Percentiles rank a stretch among this genome's conserved stretches.
These are phyloP conservation scores for Penicillium sp. DNA, from an alignment of 2,329 filamentous ascomycete species.

Conservation along the genomic window DNA sequence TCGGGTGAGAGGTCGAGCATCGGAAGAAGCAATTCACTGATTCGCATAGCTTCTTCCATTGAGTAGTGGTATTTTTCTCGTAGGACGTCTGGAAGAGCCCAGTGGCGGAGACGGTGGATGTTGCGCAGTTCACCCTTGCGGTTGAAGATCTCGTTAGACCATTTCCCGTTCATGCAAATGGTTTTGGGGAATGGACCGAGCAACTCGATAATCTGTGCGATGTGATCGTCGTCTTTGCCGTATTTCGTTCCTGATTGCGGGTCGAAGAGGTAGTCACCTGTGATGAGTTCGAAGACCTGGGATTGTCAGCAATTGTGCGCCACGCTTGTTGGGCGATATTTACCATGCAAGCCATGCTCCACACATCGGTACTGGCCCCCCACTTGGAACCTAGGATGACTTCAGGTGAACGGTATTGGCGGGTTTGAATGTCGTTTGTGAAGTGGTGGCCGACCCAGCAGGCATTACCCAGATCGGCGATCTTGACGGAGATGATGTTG, in stretches of 20 bases:
- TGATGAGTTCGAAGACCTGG: constrained; percentile 95
- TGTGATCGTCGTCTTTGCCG: constrained; percentile 98
- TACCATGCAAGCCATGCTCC: constrained; percentile 99
- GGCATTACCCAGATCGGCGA: constrained; percentile 95
- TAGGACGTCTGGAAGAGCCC: constrained; percentile 90
- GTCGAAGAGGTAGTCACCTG: constrained; percentile 97
- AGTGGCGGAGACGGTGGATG: constrained; percentile 93
- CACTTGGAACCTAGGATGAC: constrained; percentile 96
- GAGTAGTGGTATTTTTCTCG: constrained; percentile 96
- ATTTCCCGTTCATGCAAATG: constrained; percentile 88
- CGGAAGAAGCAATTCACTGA: constrained; percentile 80
- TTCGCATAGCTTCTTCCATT: constrained; percentile 74
- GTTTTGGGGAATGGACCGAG: constrained; percentile 92
- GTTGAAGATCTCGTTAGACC: constrained; percentile 99
- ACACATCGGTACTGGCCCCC: constrained; percentile 98
- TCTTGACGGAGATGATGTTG: constrained; percentile 96
- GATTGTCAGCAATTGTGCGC: constrained; percentile 4
- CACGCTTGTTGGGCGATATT: constrained; percentile 30
- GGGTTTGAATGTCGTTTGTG: constrained; percentile 97
- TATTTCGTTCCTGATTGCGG: constrained; percentile 98
- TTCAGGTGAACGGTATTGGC: constrained; percentile 95
- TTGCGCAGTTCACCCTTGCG: constrained; percentile 95
- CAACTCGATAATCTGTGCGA: constrained; percentile 97
- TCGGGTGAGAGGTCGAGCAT: constrained; percentile 91
- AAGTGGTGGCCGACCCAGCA: constrained; percentile 99